These are phyloP conservation scores for Backusella westeae DNA, from an alignment of 192 early-diverging fungal genomes.

Conservation along the genomic window DNA sequence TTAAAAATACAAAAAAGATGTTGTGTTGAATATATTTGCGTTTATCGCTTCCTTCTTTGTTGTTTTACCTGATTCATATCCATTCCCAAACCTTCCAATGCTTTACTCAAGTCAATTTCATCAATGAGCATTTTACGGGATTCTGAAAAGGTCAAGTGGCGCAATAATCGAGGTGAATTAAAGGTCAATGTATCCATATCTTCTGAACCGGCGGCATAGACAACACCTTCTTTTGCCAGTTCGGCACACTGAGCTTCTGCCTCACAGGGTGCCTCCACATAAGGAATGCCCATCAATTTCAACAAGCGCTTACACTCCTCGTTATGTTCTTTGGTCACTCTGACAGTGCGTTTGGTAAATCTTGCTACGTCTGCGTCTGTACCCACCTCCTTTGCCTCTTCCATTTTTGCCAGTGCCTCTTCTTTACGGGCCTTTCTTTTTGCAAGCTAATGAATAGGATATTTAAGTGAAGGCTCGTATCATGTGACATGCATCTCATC, in stretches of 20 bases:
- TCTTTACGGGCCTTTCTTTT: slow-evolving; percentile 72
- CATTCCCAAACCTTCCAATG: slow-evolving; percentile 76
- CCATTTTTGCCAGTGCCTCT: slow-evolving; percentile 65
- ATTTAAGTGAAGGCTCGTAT: neutral
- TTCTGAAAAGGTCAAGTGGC: slow-evolving; percentile 93
- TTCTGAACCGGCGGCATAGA: slow-evolving; percentile 94
- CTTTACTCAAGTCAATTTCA: slow-evolving; percentile 83
- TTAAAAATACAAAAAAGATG: neutral
- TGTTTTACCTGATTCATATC: slow-evolving; percentile 61
- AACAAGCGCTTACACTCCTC: slow-evolving; percentile 88
- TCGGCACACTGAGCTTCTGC: slow-evolving; percentile 98
- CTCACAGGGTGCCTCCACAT: slow-evolving; percentile 92
- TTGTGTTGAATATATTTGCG: neutral
- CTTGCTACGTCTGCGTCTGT: slow-evolving; percentile 81
- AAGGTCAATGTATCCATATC: slow-evolving; percentile 99
- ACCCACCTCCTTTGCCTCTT: slow-evolving; percentile 72
- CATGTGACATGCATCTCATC: too few relatives aligned
- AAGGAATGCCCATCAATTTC: slow-evolving; percentile 91
- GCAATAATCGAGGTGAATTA: slow-evolving; percentile 81
- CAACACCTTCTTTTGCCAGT: slow-evolving; percentile 83
- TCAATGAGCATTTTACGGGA: slow-evolving; percentile 87
- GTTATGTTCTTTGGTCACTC: slow-evolving; percentile 93
- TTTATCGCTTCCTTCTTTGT: neutral
- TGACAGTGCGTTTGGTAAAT: slow-evolving; percentile 83
- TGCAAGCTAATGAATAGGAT: slow-evolving; percentile 50